A percentile compares a stretch with the other conserved stretches of the same genome.
Evolutionary conservation across 2,329 filamentous ascomycete genomes (phyloP).

Genomic region (Lecanicillium sp.): DNA sequence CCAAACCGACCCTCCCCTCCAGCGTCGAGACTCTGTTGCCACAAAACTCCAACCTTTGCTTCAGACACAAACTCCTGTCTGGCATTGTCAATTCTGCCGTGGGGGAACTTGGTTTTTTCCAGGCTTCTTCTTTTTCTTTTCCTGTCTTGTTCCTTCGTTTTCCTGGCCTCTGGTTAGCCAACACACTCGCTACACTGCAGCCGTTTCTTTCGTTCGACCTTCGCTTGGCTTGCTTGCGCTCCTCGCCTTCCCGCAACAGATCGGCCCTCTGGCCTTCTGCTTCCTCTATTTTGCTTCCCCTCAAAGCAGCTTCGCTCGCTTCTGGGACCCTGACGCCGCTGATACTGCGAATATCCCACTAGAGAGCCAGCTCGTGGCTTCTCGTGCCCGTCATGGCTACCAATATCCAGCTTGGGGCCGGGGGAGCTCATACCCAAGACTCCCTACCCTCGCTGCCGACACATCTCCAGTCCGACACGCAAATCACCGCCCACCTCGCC

Average conservation of each 20-base stretch:
- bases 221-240: too few relatives aligned
- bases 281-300: too few relatives aligned
- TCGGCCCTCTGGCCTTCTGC: too few relatives aligned
- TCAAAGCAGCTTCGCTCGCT: background rate
- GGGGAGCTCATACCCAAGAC: constrained; percentile 68
- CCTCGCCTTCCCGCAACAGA: too few relatives aligned
- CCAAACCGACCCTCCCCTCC: background rate
- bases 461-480: constrained; percentile 71
- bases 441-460: constrained; percentile 83
- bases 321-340: background rate
- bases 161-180: constrained; percentile 8
- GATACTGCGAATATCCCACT: constrained; percentile 1
- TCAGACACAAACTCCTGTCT: background rate
- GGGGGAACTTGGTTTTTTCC: constrained; percentile 2
- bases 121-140: constrained; percentile 3
- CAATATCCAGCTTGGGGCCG: constrained; percentile 45
- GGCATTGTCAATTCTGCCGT: constrained; percentile 2
- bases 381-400: constrained; percentile 50
- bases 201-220: background rate
- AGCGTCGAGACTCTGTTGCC: background rate
- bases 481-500: constrained; percentile 74
- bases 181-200: background rate
- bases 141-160: constrained; percentile 7
- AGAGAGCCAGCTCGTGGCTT: constrained; percentile 20
- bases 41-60: background rate